Percentiles rank a stretch among this genome's conserved stretches.
Conservation (phyloP, 768 basidiomycete species). For the Rhodotorula kratochvilovae region DNA sequence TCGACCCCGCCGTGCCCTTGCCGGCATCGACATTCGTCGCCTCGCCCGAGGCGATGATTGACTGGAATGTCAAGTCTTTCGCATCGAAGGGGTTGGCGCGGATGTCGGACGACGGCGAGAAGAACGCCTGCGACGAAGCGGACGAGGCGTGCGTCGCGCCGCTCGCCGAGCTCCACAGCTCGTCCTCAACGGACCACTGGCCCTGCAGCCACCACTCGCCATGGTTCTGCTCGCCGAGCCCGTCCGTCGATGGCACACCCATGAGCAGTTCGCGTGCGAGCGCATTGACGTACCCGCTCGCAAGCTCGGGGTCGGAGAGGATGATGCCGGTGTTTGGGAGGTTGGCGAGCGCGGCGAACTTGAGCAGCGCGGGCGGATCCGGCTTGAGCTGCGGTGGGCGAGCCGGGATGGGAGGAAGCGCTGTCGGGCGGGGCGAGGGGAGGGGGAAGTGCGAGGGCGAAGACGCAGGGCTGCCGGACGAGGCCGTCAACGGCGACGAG, state of each 20-base stretch:
- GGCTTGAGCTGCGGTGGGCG: background rate
- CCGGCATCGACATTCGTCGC: slow-evolving; percentile 7
- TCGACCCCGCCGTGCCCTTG: slow-evolving; percentile 20
- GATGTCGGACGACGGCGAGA: slow-evolving; percentile 2
- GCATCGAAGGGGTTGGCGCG: slow-evolving; percentile 28
- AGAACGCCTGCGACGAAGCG: slow-evolving; percentile 24
- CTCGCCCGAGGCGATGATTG: slow-evolving; percentile 22
- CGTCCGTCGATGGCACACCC: slow-evolving; percentile 25
- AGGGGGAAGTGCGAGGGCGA: background rate
- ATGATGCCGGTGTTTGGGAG: slow-evolving; percentile 37
- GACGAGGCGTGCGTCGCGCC: background rate
- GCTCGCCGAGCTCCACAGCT: slow-evolving; percentile 16
- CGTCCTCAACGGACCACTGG: slow-evolving; percentile 24
- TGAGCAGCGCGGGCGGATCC: slow-evolving; percentile 14
- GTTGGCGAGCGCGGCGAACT: slow-evolving; percentile 25
- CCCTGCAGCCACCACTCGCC: slow-evolving; percentile 22
- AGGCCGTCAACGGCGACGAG: slow-evolving; percentile 1
- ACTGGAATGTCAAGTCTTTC: slow-evolving; percentile 10
- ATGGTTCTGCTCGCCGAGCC: background rate
- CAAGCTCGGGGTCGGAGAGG: slow-evolving; percentile 22
- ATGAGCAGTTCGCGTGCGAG: slow-evolving; percentile 35
- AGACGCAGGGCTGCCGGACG: background rate
- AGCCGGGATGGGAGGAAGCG: slow-evolving; percentile 14
- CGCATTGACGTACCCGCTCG: slow-evolving; percentile 38
- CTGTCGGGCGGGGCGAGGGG: slow-evolving; percentile 26